Base-by-base conservation (phyloP, 2,329 filamentous ascomycete genomes). In the Alternaria tenuissima region DNA sequence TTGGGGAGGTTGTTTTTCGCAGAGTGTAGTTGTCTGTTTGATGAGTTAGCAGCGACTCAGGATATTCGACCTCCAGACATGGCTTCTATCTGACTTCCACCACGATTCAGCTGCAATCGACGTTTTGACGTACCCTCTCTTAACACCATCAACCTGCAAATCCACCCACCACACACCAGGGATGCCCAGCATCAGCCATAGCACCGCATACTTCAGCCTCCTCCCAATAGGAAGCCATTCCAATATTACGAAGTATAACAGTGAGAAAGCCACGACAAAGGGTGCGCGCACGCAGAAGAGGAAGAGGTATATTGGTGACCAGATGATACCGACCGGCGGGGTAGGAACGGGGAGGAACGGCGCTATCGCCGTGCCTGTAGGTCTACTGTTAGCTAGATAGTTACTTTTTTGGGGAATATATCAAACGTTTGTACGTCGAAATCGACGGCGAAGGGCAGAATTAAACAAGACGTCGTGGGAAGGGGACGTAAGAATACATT, bases 121-220 rank as follows among this genome's bases (percentile, higher is more conserved):
- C 12, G 12, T 11, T n/a, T 30, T 32, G 48, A 75, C 83, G 57
- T 78, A 94, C 81, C 95, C 95, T 81, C 93, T 92, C 80, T 92
- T 94, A 55, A 99, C 95, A 59, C 94, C 94, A 77, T 99, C 95
- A 67, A 99, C 92, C 79, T 97, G 94, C n/a, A 99, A 83, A 79
- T 99, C 95, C 57, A 97, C 90, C 94, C 94, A 98, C 93, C 94
- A 98, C 59, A 99, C 92, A 28, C 95, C 94, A 0, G 94, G 93
- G 60, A 96, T 91, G 38, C 89, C 91, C 69, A 99, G 87, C 66
- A 98, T 87, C 62, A 88, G 86, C 94, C 95, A 98, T 54, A 98
- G 82, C 49, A 93, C 88, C 12, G 91, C 88, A 81, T 98, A 98
- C 73, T 93, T 93, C 43, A 89, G 81, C 34, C 89, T 73, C 8